phyloP scores from a whole-genome alignment of 1,284 basidiomycete genomes.

The Marasmius tenuissimus region DNA sequence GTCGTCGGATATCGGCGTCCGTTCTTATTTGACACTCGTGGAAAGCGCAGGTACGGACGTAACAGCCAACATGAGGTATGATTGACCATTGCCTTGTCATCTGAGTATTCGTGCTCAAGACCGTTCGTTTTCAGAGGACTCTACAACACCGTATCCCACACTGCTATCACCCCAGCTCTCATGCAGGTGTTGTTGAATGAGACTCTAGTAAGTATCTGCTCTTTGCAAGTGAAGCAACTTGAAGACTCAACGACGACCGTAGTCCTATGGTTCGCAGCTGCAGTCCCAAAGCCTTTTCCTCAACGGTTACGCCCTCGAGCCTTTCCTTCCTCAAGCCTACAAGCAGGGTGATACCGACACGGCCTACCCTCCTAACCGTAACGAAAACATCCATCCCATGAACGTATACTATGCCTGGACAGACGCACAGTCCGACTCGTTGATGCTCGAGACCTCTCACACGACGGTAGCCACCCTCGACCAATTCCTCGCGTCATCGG shows the following conservation, averaged over 20 bases:
- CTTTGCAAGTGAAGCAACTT: slow-evolving; percentile 9
- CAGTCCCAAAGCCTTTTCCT: slow-evolving; percentile 5
- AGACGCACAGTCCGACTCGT: neutral
- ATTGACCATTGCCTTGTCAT: neutral
- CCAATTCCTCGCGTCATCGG: neutral
- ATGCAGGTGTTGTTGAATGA: neutral
- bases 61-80: neutral
- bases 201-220: neutral
- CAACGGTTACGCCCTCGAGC: slow-evolving; percentile 39
- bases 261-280: slow-evolving; percentile 2
- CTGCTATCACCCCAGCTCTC: neutral
- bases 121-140: neutral
- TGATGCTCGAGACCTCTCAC: neutral
- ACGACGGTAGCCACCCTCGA: slow-evolving; percentile 12
- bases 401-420: slow-evolving; percentile 8
- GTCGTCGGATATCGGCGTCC: slow-evolving; percentile 21
- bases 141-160: neutral
- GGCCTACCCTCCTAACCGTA: slow-evolving; percentile 7
- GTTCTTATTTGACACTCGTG: slow-evolving; percentile 26
- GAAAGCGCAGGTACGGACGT: slow-evolving; percentile 5
- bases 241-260: slow-evolving; percentile 4
- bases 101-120: neutral
- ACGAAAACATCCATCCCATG: neutral
- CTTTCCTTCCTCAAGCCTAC: slow-evolving; percentile 37
- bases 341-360: slow-evolving; percentile 24